Percentiles rank a stretch among this genome's conserved stretches.
Conservation (phyloP, 2,329 filamentous ascomycete species). For the Emmonsia crescens region DNA sequence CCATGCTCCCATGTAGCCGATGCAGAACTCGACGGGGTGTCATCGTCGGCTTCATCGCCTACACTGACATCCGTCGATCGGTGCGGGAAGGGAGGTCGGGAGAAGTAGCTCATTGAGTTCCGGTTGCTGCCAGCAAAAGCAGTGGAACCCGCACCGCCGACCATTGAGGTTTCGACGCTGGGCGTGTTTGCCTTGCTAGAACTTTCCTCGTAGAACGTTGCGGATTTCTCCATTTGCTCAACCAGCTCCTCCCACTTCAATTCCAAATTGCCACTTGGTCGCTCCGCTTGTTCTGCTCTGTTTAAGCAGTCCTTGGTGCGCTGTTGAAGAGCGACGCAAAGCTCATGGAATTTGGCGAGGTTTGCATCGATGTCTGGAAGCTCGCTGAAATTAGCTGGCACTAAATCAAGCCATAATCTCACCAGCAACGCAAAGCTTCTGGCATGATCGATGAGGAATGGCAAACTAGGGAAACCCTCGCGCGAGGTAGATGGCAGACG, state of each 20-base stretch:
- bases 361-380: conserved; percentile 28
- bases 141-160: conserved; percentile 17
- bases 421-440: conserved; percentile 76
- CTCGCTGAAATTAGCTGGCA: conserved; percentile 30
- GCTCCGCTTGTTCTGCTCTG: conserved; percentile 38
- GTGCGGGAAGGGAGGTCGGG: conserved; percentile 28
- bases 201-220: conserved; percentile 32
- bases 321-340: conserved; percentile 33
- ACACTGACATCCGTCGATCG: conserved; percentile 27
- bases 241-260: conserved; percentile 41
- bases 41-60: conserved; percentile 29
- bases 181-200: conserved; percentile 30
- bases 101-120: conserved; percentile 33
- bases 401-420: conserved; percentile 41
- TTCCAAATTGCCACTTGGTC: conserved; percentile 36
- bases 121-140: conserved; percentile 25
- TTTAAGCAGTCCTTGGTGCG: conserved; percentile 37
- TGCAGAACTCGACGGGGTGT: conserved; percentile 36
- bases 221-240: conserved; percentile 36
- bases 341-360: conserved; percentile 33
- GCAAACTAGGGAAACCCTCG: conserved; percentile 86
- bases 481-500: conserved; percentile 68
- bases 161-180: conserved; percentile 23
- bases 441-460: conserved; percentile 83
- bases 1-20: conserved; percentile 34